Evolutionary conservation across 768 basidiomycete genomes (phyloP), one percentile per base, ranked within the genome.

Genomic region (Trametes coccinea): DNA sequence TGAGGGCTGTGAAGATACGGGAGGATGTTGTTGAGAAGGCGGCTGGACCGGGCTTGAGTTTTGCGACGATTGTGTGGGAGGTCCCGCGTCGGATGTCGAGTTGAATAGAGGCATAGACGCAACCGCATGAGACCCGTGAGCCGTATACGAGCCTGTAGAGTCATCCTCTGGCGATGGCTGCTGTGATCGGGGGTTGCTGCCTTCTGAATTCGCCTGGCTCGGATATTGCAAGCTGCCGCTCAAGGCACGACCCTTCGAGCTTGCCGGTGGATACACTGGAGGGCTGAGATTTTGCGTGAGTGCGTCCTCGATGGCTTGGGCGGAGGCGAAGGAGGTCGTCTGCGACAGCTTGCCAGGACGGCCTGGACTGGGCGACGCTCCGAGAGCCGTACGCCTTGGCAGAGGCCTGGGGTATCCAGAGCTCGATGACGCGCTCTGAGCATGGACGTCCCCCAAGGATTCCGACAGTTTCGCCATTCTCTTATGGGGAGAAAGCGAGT

Each of bases 231-330:
- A 41, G 22, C 39, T 55, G 34, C 17, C 33, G 16, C 37, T 40
- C 34, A 13, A 22, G 22, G 22, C n/a, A n/a, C 41, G 39, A 22
- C 43, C 45, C 14, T 30, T 14, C 4, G 59, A 5, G 6, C 29
- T 13, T 4, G 48, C 3, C 14, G 27, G 0, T n/a, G 57, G 57
- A 4, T 61, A 66, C 2, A 44, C 30, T 14, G 30, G 44, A 3
- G 44, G 5, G 22, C 48, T 44, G 40, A 58, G 10, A 1, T 44
- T 27, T 56, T 61, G 58, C 14, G 66, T 67, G 34, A 67, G 61
- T 29, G 55, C 59, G 4, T 59, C 53, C 53, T 67, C 63, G n/a
- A 67, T 60, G 7, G 63, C 66, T 17, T 61, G 63, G 5, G 61
- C 56, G 4, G 66, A 67, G 8, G 34, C 49, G 5, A 54, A 34